These are phyloP conservation scores for Nannochloropsis salina DNA, from an alignment of 108 stramenopile genomes.

Conservation along the genomic window DNA sequence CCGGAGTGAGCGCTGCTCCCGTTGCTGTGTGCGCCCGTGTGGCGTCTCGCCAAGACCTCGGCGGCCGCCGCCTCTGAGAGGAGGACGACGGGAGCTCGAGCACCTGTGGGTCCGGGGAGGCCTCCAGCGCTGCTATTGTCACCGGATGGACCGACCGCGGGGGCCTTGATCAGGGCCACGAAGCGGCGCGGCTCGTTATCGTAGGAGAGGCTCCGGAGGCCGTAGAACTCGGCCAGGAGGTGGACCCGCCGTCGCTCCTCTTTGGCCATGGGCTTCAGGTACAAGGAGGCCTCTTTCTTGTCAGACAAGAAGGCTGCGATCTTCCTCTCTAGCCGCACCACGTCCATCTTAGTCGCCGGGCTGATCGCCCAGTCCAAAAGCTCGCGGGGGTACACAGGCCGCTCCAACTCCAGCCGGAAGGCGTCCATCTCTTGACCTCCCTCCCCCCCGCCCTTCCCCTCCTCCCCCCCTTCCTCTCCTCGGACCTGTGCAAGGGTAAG, in stretches of 20 bases:
- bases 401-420: constrained; percentile 18
- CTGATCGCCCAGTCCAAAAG: neutral
- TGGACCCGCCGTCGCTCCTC: constrained; percentile 28
- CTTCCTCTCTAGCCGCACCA: constrained; percentile 34
- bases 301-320: constrained; percentile 31
- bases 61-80: constrained; percentile 10
- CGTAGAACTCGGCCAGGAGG: constrained; percentile 33
- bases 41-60: neutral
- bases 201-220: constrained; percentile 36
- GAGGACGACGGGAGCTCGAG: neutral
- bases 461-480: neutral
- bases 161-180: constrained; percentile 38
- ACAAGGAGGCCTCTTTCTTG: constrained; percentile 26
- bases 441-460: neutral
- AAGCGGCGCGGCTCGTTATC: constrained; percentile 38
- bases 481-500: neutral
- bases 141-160: neutral
- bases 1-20: neutral
- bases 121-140: neutral
- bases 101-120: neutral
- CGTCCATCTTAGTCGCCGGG: constrained; percentile 9
- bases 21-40: neutral
- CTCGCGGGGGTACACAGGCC: constrained; percentile 11
- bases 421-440: neutral
- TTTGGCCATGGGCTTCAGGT: constrained; percentile 42